phyloP scores from a whole-genome alignment of 2,329 filamentous ascomycete genomes.

The Aspergillus spinulosporus region DNA sequence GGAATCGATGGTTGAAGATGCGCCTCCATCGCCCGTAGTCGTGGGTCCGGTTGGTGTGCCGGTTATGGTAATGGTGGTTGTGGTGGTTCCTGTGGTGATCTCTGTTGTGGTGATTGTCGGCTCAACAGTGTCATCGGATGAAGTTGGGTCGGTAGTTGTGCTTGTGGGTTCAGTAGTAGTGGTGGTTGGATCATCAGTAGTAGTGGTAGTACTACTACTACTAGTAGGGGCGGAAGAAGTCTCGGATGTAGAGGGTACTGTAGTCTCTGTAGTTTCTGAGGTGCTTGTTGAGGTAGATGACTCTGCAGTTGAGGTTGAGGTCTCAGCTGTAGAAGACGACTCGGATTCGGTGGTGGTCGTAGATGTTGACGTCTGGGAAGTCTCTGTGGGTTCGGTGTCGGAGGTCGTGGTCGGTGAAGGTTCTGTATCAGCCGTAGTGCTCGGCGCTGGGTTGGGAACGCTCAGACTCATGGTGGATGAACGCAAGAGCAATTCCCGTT shows the following conservation, averaged over 20 bases:
- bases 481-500: no score
- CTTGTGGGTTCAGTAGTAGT: slow-evolving; percentile 14
- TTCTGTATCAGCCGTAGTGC: background rate
- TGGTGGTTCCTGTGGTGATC: slow-evolving; percentile 16
- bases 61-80: slow-evolving; percentile 19
- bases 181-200: slow-evolving; percentile 13
- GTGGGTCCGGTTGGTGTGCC: slow-evolving; percentile 19
- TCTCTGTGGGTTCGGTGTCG: background rate
- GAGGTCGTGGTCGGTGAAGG: slow-evolving; percentile 11
- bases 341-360: slow-evolving; percentile 19
- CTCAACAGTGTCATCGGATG: slow-evolving; percentile 15
- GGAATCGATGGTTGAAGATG: slow-evolving; percentile 29
- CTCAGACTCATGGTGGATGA: background rate
- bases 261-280: background rate
- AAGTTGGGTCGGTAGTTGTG: slow-evolving; percentile 21
- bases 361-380: slow-evolving; percentile 8
- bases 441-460: background rate
- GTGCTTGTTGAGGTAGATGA: slow-evolving; percentile 17
- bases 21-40: slow-evolving; percentile 20
- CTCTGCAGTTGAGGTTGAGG: slow-evolving; percentile 19
- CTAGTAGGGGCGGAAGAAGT: slow-evolving; percentile 22
- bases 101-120: slow-evolving; percentile 7
- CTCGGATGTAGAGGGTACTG: slow-evolving; percentile 17
- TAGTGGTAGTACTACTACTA: slow-evolving; percentile 16
- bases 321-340: slow-evolving; percentile 19